Percentiles rank a stretch among this genome's conserved stretches.
These are phyloP conservation scores for Naganishia antarctica DNA, from an alignment of 768 basidiomycete genomes.

Conservation along the genomic window DNA sequence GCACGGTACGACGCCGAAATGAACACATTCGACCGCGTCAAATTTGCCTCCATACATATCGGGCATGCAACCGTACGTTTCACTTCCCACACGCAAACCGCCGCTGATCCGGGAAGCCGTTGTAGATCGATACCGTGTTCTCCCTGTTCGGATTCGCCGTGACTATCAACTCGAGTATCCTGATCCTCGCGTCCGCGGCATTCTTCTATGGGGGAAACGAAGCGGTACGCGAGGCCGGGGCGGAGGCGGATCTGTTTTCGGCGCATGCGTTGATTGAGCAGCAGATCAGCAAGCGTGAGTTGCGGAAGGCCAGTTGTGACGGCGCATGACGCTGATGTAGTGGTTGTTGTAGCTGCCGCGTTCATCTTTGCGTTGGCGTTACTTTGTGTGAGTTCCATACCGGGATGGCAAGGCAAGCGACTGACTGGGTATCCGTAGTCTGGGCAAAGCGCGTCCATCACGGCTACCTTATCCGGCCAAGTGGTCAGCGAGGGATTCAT, in stretches of 20 bases:
- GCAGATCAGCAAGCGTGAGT: conserved; percentile 63
- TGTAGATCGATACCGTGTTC: conserved; percentile 58
- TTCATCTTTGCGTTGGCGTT: conserved; percentile 83
- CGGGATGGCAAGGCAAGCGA: no score
- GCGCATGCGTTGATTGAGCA: conserved; percentile 69
- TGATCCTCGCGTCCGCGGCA: conserved; percentile 74
- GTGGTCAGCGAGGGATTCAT: conserved; percentile 86
- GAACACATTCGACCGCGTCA: conserved; percentile 45
- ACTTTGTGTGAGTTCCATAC: conserved; percentile 58
- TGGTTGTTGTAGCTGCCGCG: conserved; percentile 60
- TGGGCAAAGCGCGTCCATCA: conserved; percentile 83
- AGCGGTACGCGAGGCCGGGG: conserved; percentile 48
- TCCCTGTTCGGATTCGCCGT: conserved; percentile 76
- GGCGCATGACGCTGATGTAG: background rate
- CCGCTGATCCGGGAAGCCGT: background rate
- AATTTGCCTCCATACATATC: conserved; percentile 45
- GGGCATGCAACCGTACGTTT: conserved; percentile 46
- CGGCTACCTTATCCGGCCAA: conserved; percentile 85
- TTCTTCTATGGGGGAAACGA: conserved; percentile 61
- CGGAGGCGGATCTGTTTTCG: conserved; percentile 73
- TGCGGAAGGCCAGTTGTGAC: background rate
- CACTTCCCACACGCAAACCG: background rate
- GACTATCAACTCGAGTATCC: conserved; percentile 74
- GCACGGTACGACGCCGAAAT: conserved; percentile 39
- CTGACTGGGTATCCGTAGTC: conserved; percentile 48